These are phyloP conservation scores for Leersia perrieri DNA, from an alignment of 176 grass and related monocot species.

Conservation along the genomic window DNA sequence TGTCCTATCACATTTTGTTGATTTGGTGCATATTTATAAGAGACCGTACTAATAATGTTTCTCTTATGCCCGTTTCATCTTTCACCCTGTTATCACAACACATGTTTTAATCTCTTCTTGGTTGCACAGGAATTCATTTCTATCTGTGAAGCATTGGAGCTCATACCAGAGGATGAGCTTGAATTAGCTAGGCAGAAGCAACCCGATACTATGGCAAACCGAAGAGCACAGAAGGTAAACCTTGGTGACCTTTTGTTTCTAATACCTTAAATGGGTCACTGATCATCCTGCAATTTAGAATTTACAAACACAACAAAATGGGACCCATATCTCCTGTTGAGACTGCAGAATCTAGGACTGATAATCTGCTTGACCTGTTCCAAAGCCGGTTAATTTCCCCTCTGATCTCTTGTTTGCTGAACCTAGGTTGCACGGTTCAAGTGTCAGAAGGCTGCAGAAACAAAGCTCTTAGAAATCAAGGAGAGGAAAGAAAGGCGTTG, in stretches of 20 bases:
- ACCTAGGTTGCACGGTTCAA: constrained; percentile 70
- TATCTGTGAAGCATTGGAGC: constrained; percentile 72
- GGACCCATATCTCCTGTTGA: not conserved
- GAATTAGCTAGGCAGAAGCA: constrained; percentile 42
- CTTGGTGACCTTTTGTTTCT: not conserved
- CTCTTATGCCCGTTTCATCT: not conserved
- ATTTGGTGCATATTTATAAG: not conserved
- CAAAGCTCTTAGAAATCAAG: constrained; percentile 86
- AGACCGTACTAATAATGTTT: no score
- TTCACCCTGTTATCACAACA: not conserved
- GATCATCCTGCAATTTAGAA: not conserved
- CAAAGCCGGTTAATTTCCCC: not conserved
- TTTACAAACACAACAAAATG: not conserved
- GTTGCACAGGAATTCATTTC: constrained; percentile 77
- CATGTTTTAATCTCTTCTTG: not conserved
- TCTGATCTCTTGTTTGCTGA: not conserved
- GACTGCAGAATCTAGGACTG: not conserved
- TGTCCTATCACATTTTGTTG: not conserved
- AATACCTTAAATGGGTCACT: not conserved
- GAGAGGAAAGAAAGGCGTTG: constrained; percentile 78
- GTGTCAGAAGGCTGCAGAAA: constrained; percentile 66
- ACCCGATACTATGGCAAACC: constrained; percentile 44
- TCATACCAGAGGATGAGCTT: constrained; percentile 71
- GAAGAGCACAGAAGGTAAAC: constrained; percentile 77
- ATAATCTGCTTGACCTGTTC: not conserved